Conservation (phyloP, 176 grass and related monocot species). For the Phoenix dactylifera region DNA sequence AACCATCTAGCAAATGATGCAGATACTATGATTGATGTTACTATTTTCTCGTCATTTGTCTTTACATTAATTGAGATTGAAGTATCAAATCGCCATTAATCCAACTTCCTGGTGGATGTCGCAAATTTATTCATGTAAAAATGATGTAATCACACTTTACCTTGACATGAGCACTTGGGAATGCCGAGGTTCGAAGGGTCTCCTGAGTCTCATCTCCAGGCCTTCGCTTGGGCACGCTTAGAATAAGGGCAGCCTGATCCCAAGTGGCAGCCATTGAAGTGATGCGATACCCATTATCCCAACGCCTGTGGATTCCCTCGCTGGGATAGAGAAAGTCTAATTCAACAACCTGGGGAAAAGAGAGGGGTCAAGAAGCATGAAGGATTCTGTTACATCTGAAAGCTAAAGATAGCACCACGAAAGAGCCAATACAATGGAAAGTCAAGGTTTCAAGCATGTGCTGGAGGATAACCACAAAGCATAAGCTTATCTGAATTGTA, state of each 20-base stretch:
- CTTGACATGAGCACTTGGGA: slow-evolving; percentile 60
- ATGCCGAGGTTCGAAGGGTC: slow-evolving; percentile 56
- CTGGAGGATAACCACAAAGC: too few relatives aligned
- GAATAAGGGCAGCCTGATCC: slow-evolving; percentile 55
- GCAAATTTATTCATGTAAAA: too few relatives aligned
- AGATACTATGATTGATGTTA: neutral
- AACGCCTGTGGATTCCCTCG: slow-evolving; percentile 59
- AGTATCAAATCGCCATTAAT: too few relatives aligned
- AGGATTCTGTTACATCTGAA: too few relatives aligned
- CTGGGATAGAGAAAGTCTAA: slow-evolving; percentile 72
- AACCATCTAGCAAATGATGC: too few relatives aligned
- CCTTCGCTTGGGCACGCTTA: slow-evolving; percentile 50
- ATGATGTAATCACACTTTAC: slow-evolving; percentile 5
- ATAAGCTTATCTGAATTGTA: too few relatives aligned
- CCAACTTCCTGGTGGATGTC: too few relatives aligned
- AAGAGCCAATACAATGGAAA: too few relatives aligned
- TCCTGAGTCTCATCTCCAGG: slow-evolving; percentile 65
- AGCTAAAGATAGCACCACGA: too few relatives aligned
- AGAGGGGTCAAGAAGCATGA: neutral
- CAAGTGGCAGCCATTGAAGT: slow-evolving; percentile 54
- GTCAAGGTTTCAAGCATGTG: too few relatives aligned
- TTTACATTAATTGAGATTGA: too few relatives aligned
- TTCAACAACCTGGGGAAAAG: slow-evolving; percentile 44
- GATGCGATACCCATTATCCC: slow-evolving; percentile 55
- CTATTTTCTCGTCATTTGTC: neutral